A percentile compares a stretch with the other conserved stretches of the same genome.
Conservation (phyloP, 2,329 filamentous ascomycete genomes). For the Colletotrichum paranaense region DNA sequence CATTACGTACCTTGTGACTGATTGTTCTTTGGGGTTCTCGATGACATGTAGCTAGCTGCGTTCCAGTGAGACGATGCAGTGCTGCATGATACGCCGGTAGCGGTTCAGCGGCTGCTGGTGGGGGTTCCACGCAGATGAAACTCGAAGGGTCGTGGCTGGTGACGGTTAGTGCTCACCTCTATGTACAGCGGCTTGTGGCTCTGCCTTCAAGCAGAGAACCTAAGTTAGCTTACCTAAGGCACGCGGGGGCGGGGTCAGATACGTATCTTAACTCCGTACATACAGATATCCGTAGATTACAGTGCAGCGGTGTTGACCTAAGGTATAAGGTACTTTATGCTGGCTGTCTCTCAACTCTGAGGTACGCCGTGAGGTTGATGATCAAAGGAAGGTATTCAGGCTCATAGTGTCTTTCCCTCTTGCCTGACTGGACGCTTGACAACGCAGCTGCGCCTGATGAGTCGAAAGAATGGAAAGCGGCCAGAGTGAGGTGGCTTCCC, state of each 20-base stretch:
- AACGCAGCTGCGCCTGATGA: background rate
- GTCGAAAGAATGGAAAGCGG: background rate
- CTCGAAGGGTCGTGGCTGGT: constrained; percentile 27
- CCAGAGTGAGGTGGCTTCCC: background rate
- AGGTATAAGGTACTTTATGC: background rate
- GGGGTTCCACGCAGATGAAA: constrained; percentile 35
- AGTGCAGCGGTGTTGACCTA: background rate
- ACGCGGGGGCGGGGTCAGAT: constrained; percentile 13
- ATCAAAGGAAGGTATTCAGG: background rate
- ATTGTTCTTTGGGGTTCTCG: constrained; percentile 13
- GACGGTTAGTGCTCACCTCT: background rate
- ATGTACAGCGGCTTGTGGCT: background rate
- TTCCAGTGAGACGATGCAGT: constrained; percentile 20
- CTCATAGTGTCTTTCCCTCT: background rate
- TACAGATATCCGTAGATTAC: background rate
- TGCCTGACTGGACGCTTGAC: background rate
- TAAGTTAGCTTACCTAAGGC: background rate
- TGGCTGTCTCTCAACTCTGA: background rate
- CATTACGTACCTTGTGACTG: constrained; percentile 20
- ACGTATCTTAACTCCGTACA: background rate
- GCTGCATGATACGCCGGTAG: constrained; percentile 19
- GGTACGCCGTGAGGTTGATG: too few relatives aligned
- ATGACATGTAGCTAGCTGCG: constrained; percentile 25
- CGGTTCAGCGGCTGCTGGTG: background rate
- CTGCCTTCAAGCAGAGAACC: too few relatives aligned